Base-by-base conservation (phyloP, 148 eudicot species). In the Polygonum maritimum region DNA sequence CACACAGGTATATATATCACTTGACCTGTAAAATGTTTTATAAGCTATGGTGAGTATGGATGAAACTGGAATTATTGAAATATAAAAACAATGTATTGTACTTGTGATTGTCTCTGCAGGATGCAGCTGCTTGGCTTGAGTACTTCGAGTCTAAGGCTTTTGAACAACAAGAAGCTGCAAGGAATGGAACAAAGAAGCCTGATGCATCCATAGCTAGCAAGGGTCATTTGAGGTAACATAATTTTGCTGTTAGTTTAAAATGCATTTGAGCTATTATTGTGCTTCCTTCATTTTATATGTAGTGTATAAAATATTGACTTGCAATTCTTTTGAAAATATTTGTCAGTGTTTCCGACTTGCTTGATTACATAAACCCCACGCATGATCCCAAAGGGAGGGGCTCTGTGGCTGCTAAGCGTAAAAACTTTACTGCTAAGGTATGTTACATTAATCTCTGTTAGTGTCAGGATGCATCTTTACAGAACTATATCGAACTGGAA, bases 111-210 rank as follows among this genome's bases (percentile, higher is more conserved):
- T 21, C 5, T 21, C 15, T 84, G 82, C 88, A 96, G 99, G 99
- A 96, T 86, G 99, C 99, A 80, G 99, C 99, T 86, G 99, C 99
- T 78, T 96, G 99, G 99, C 91, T 96, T 14, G 99, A 96, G 81
- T 96, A 96, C 87, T 96, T 96, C 80, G 99, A 96, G 83, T 96
- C 99, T 38, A 96, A 96, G 93, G 98, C 98, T 79, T 89, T 96
- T 86, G 99, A 96, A 83, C 99, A 96, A 78, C 98, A 96, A 87
- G 99, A 96, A 88, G 99, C 99, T 84, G 99, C 98, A 73, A 81
- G 95, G 81, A 92, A 96, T 82, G 99, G 99, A 63, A 96, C 97
- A 75, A 82, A 88, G 76, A 96, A 91, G 84, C 99, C 98, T 74
- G 99, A 96, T 86, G 98, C 99, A 76, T 96, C 99, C 39, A 96